Percentiles rank a stretch among this genome's conserved stretches.
These are phyloP conservation scores for Huntiella moniliformis DNA, from an alignment of 2,329 filamentous ascomycete species.

Conservation along the genomic window DNA sequence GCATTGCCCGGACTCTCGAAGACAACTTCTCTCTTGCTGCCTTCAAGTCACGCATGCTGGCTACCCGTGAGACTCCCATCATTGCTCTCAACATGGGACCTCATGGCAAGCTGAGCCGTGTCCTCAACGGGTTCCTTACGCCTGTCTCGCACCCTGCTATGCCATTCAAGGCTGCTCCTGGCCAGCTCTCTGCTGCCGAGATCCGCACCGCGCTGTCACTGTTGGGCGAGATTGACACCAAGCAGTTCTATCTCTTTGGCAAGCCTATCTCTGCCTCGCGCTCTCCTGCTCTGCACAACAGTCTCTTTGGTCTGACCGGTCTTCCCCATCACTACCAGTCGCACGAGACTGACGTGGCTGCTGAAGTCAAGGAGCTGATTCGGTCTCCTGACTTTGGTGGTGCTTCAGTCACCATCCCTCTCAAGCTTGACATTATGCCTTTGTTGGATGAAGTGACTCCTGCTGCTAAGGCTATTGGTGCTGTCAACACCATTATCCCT, in stretches of 20 bases:
- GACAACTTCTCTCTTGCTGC: constrained; percentile 73
- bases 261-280: constrained; percentile 65
- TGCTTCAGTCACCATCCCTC: constrained; percentile 84
- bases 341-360: constrained; percentile 51
- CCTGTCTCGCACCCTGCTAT: constrained; percentile 78
- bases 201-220: constrained; percentile 64
- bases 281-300: constrained; percentile 80
- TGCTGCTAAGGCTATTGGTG: constrained; percentile 67
- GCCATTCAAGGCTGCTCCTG: constrained; percentile 86
- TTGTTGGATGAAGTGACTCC: constrained; percentile 63
- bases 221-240: constrained; percentile 57
- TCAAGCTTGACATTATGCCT: constrained; percentile 76
- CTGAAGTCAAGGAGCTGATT: constrained; percentile 46
- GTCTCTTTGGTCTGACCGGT: constrained; percentile 55
- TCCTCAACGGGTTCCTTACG: constrained; percentile 84
- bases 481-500: constrained; percentile 83
- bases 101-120: constrained; percentile 69
- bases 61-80: constrained; percentile 59
- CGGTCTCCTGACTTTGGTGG: constrained; percentile 63
- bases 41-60: constrained; percentile 61
- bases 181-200: constrained; percentile 77
- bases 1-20: constrained; percentile 52
- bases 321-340: constrained; percentile 68
- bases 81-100: constrained; percentile 94
- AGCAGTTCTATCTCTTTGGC: constrained; percentile 74